Evolutionary conservation across 2,329 filamentous ascomycete genomes (phyloP).

Genomic region (Byssothecium circinans): DNA sequence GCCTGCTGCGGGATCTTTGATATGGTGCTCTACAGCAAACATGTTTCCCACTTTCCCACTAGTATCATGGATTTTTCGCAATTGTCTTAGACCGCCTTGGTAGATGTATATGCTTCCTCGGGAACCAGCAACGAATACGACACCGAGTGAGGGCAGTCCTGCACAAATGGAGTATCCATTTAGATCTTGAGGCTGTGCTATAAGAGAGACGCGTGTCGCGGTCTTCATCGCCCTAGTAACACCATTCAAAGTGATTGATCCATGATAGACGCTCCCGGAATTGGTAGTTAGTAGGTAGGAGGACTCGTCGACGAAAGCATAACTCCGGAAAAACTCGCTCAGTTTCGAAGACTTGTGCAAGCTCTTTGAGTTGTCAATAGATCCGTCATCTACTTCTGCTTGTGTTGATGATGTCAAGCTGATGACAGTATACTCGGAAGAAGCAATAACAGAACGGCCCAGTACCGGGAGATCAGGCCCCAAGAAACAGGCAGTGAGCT

Average conservation of each 20-base stretch:
- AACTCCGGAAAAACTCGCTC: conserved; percentile 58
- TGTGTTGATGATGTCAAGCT: conserved; percentile 24
- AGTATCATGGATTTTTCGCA: conserved; percentile 31
- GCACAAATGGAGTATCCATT: conserved; percentile 53
- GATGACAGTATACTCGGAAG: conserved; percentile 29
- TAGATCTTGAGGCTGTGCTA: conserved; percentile 43
- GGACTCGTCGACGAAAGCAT: conserved; percentile 61
- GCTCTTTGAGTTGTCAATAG: not conserved
- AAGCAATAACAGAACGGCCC: not conserved
- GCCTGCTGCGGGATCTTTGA: not conserved
- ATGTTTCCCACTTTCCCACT: conserved; percentile 47
- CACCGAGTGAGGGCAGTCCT: conserved; percentile 36
- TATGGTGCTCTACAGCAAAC: conserved; percentile 25
- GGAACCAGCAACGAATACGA: conserved; percentile 52
- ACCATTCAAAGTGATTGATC: conserved; percentile 12
- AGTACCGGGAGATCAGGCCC: not conserved
- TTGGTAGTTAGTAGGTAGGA: conserved; percentile 62
- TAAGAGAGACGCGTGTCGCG: conserved; percentile 26
- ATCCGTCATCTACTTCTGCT: not conserved
- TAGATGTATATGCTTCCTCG: conserved; percentile 50
- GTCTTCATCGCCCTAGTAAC: not conserved
- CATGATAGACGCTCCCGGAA: conserved; percentile 58
- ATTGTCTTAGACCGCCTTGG: conserved; percentile 9
- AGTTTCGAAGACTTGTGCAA: conserved; percentile 25
- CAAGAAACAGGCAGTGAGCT: conserved; percentile 44